phyloP scores from a whole-genome alignment of 106 monocot species.

The Posidonia australis region DNA sequence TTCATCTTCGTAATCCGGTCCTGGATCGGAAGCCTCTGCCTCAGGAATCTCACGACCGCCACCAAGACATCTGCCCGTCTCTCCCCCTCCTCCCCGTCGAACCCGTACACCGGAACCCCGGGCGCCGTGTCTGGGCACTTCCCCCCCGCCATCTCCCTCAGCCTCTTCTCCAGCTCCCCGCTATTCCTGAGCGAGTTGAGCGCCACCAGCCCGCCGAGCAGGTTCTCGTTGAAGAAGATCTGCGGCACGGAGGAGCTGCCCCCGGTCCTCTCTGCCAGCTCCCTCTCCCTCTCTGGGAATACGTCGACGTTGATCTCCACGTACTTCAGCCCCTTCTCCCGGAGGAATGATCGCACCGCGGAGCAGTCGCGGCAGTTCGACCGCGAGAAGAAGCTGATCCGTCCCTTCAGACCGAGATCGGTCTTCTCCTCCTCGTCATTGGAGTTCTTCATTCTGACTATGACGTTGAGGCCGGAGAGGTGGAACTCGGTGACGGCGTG shows the following conservation, averaged over 20 bases:
- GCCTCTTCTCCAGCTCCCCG: slow-evolving; percentile 65
- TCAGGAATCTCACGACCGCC: slow-evolving; percentile 32
- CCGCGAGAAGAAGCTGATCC: slow-evolving; percentile 92
- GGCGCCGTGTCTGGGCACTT: slow-evolving; percentile 64
- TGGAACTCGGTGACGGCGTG: slow-evolving; percentile 50
- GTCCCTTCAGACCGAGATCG: slow-evolving; percentile 35
- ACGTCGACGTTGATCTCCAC: slow-evolving; percentile 98
- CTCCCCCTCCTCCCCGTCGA: slow-evolving; percentile 29
- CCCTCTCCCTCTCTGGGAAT: slow-evolving; percentile 65
- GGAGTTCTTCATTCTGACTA: slow-evolving; percentile 38
- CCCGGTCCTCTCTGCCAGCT: slow-evolving; percentile 59
- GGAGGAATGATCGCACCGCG: slow-evolving; percentile 65
- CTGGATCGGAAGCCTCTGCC: slow-evolving; percentile 63
- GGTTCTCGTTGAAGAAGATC: slow-evolving; percentile 85
- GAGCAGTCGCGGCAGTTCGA: slow-evolving; percentile 80
- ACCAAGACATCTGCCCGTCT: slow-evolving; percentile 34
- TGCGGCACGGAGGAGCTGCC: slow-evolving; percentile 45
- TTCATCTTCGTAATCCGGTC: slow-evolving; percentile 72
- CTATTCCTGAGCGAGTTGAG: slow-evolving; percentile 83
- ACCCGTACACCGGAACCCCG: slow-evolving; percentile 52
- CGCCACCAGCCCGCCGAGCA: slow-evolving; percentile 66
- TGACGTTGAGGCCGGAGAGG: slow-evolving; percentile 61
- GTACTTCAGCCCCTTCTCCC: slow-evolving; percentile 40
- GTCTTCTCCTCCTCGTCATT: background rate
- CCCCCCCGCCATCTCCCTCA: slow-evolving; percentile 46